Conservation (phyloP, 768 basidiomycete species). For the Lactarius evosmus region DNA sequence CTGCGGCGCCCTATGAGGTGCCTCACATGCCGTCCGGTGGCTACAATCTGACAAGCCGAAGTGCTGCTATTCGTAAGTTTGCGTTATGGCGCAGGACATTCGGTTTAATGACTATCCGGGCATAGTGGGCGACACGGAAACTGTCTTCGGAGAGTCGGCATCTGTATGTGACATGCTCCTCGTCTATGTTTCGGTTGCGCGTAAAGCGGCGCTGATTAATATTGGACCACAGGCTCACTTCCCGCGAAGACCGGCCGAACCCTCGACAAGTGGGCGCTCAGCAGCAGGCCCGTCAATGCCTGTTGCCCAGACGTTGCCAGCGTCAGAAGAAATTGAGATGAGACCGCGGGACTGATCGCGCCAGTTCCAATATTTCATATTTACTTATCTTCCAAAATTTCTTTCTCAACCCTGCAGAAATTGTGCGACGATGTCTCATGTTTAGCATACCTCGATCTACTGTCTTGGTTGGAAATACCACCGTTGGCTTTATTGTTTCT, state of each 20-base stretch:
- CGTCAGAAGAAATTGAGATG: slow-evolving; percentile 34
- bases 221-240: slow-evolving; percentile 15
- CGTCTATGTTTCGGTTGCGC: not conserved
- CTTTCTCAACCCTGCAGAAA: not conserved
- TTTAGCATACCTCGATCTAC: slow-evolving; percentile 16
- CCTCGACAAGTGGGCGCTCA: not conserved
- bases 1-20: slow-evolving; percentile 26
- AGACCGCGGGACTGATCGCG: slow-evolving; percentile 16
- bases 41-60: slow-evolving; percentile 18
- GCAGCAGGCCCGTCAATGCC: slow-evolving; percentile 15
- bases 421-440: slow-evolving; percentile 9
- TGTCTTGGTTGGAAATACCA: slow-evolving; percentile 6
- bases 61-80: slow-evolving; percentile 14
- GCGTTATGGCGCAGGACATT: not conserved
- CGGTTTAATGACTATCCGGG: slow-evolving; percentile 4
- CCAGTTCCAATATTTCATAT: slow-evolving; percentile 5
- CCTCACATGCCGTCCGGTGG: slow-evolving; percentile 29
- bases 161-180: slow-evolving; percentile 22
- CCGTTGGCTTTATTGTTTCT: not conserved
- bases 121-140: slow-evolving; percentile 42
- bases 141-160: slow-evolving; percentile 45
- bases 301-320: slow-evolving; percentile 5
- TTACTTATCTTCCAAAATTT: not conserved
- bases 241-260: slow-evolving; percentile 24
- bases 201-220: slow-evolving; percentile 23